Conservation (phyloP, 2,329 filamentous ascomycete genomes). For the Tolypocladium ophioglossoides region DNA sequence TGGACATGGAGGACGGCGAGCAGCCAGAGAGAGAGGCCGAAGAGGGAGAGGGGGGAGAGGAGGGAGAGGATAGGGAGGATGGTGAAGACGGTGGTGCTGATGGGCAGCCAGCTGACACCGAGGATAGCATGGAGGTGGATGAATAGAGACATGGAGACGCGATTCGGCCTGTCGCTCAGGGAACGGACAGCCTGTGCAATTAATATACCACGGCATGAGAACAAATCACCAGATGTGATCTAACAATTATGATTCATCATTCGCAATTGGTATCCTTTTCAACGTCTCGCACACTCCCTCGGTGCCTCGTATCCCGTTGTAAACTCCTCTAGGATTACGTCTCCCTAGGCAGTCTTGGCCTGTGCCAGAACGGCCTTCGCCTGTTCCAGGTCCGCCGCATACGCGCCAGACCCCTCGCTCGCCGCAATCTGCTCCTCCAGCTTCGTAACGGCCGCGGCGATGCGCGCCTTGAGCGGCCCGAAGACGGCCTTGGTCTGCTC, state of each 20-base stretch:
- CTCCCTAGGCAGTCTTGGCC: conserved; percentile 26
- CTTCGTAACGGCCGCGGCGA: conserved; percentile 59
- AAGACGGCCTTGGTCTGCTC: conserved; percentile 83
- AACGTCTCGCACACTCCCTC: not conserved
- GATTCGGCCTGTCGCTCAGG: not conserved
- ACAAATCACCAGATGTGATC: not conserved
- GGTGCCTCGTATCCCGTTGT: not conserved
- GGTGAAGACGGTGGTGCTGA: conserved; percentile 10
- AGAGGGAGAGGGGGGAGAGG: conserved; percentile 21
- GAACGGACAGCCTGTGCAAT: not conserved
- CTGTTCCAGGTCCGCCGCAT: conserved; percentile 39
- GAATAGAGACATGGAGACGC: conserved; percentile 13
- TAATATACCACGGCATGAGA: not conserved
- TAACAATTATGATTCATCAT: not conserved
- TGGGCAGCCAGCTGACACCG: conserved; percentile 28
- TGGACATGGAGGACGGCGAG: conserved; percentile 44
- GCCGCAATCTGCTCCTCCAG: conserved; percentile 68
- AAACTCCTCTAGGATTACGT: not conserved
- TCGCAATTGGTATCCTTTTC: not conserved
- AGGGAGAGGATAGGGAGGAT: conserved; percentile 19
- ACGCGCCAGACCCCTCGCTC: conserved; percentile 34
- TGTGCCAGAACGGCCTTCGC: conserved; percentile 43
- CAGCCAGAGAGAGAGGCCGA: conserved; percentile 25
- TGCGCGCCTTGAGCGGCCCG: conserved; percentile 58
- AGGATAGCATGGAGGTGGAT: conserved; percentile 58